Base-by-base conservation (phyloP, 805 yeast species). In the Candida xiaguanensis region DNA sequence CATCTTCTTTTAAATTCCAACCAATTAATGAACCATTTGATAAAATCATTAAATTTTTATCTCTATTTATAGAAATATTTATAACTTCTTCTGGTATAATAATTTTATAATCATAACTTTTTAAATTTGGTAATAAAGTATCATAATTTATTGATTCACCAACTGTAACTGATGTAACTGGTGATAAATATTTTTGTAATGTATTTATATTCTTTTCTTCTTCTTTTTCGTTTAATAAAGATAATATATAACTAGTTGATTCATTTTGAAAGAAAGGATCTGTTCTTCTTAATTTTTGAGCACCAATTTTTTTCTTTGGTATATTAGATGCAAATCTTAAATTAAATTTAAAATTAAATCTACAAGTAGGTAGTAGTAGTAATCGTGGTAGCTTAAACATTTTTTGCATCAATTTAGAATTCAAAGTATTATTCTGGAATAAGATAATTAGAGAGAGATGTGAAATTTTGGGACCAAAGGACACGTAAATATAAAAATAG, bases 1-100 rank as follows among this genome's bases (percentile, higher is more conserved):
- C 68, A 0, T 57, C 42, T 59, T 90, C 96, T 13, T 67, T 61
- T 48, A 86, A 61, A 7, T 88, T 88, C 95, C 96, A 89, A 0
- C 87, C 85, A 11, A 86, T 87, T 9, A 89, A 63, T 0, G 95
- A 77, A 2, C 96, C 97, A 48, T 82, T 81, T 3, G 80, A 74
- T 31, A 90, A 63, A 1, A 89, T 67, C 63, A 89, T 72, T 2
- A 88, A 66, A 48, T 86, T 90, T 8, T 52, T 48, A 8, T 46
- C 53, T 3, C 45, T 13, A 38, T 58, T 67, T n/a, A 22, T 19
- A 22, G 64, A 65, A 38, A 80, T 74, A 42, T 77, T 75, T 0
- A 85, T 67, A 11, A 85, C 86, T 53, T 85, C 93, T 27, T 78
- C 79, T 1, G 85, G 82, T 1, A 82, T 71, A n/a, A 82, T 54